These are phyloP conservation scores for Carex littledalei DNA, from an alignment of 176 grass and related monocot genomes.

Conservation along the genomic window DNA sequence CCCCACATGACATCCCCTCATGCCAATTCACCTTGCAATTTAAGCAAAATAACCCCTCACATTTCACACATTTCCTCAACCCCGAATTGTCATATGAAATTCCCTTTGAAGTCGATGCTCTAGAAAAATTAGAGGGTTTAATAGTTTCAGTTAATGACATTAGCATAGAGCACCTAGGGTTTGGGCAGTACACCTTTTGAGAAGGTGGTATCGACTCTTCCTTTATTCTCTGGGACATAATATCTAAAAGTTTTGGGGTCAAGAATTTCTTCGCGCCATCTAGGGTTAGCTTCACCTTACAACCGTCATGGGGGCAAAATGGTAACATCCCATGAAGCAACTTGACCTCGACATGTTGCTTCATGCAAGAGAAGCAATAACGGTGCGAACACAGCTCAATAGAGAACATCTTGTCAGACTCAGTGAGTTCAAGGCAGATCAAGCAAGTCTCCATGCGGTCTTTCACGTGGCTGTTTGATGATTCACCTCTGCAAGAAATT, in stretches of 20 bases:
- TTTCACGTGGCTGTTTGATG: constrained; percentile 21
- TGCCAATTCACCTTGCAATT: constrained; percentile 82
- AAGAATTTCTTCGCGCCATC: constrained; percentile 53
- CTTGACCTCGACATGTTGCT: constrained; percentile 65
- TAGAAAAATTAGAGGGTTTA: constrained; percentile 6
- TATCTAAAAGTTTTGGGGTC: constrained; percentile 30
- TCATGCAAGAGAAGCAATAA: constrained; percentile 85
- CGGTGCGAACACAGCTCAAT: constrained; percentile 51
- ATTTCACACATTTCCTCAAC: constrained; percentile 59
- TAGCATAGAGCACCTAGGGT: constrained; percentile 56
- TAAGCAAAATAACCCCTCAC: constrained; percentile 53
- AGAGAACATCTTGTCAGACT: constrained; percentile 50
- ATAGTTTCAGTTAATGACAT: constrained; percentile 55
- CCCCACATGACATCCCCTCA: constrained; percentile 37
- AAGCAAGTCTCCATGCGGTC: constrained; percentile 45
- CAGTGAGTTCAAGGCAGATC: constrained; percentile 66
- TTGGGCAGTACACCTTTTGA: constrained; percentile 76
- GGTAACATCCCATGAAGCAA: constrained; percentile 55
- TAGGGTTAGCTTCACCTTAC: constrained; percentile 47
- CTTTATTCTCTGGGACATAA: constrained; percentile 55
- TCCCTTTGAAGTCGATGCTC: constrained; percentile 41
- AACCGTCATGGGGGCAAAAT: constrained; percentile 60
- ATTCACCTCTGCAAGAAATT: constrained; percentile 31
- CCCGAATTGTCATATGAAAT: constrained; percentile 26
- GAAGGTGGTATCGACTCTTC: constrained; percentile 54